These are phyloP conservation scores for Fusarium miscanthi DNA, from an alignment of 2,329 filamentous ascomycete genomes.

Conservation along the genomic window DNA sequence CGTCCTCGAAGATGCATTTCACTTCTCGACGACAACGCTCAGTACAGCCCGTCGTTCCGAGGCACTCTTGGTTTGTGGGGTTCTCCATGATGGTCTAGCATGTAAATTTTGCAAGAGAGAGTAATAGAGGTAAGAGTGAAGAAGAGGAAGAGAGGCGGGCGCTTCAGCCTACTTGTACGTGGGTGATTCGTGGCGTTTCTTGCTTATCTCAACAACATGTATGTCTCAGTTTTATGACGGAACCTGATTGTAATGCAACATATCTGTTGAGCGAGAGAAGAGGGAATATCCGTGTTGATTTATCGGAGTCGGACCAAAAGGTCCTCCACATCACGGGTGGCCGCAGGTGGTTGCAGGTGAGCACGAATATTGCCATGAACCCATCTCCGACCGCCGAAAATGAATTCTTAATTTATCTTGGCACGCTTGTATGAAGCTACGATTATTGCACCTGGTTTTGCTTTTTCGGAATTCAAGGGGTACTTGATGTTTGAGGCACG, in stretches of 20 bases:
- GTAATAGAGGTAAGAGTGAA: neutral
- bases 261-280: neutral
- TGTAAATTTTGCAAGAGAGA: neutral
- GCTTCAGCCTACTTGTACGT: neutral
- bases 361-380: neutral
- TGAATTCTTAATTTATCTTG: neutral
- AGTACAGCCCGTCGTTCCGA: conserved; percentile 50
- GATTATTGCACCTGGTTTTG: neutral
- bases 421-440: neutral
- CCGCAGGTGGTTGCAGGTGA: neutral
- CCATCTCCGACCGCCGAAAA: neutral
- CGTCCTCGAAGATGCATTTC: conserved; percentile 56
- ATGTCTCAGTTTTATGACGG: conserved; percentile 1
- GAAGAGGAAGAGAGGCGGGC: conserved; percentile 1
- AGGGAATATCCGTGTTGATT: neutral
- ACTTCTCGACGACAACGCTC: conserved; percentile 63
- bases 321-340: neutral
- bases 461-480: neutral
- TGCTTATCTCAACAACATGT: neutral
- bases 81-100: neutral
- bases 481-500: neutral
- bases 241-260: neutral
- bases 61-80: conserved; percentile 44
- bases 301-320: neutral
- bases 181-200: conserved; percentile 1